These are phyloP conservation scores for Russula sp. DNA, from an alignment of 768 basidiomycete genomes.

Conservation along the genomic window DNA sequence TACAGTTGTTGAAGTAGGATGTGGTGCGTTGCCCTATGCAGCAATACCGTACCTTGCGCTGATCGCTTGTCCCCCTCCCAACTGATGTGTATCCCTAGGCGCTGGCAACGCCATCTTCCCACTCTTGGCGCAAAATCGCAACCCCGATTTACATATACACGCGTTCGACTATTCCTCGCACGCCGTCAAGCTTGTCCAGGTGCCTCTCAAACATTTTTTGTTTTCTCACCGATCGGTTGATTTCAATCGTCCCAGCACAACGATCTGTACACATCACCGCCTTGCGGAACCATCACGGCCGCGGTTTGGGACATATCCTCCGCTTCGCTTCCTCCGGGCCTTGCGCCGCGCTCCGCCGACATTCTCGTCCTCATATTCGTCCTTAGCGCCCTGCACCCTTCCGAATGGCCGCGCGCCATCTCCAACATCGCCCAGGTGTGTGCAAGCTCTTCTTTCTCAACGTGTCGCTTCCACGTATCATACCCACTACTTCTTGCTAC, in stretches of 20 bases:
- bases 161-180: constrained; percentile 90
- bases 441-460: constrained; percentile 18
- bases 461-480: neutral
- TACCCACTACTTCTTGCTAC: no score
- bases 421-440: constrained; percentile 69
- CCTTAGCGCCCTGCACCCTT: constrained; percentile 85
- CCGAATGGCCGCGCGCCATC: constrained; percentile 83
- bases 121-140: constrained; percentile 72
- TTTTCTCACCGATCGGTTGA: neutral
- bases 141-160: constrained; percentile 61
- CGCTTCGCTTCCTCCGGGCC: constrained; percentile 47
- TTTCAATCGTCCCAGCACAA: constrained; percentile 43
- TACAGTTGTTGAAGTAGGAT: constrained; percentile 83
- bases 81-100: constrained; percentile 37
- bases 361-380: constrained; percentile 92
- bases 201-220: constrained; percentile 26
- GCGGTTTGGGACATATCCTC: constrained; percentile 91
- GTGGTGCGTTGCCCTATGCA: constrained; percentile 44
- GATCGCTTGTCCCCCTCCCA: no score
- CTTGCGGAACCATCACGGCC: constrained; percentile 64
- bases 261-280: constrained; percentile 58
- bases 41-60: neutral
- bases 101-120: constrained; percentile 96
- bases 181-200: constrained; percentile 87
- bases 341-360: constrained; percentile 69